Base-by-base conservation (phyloP, 345 rosid species). In the Populus euphratica region DNA sequence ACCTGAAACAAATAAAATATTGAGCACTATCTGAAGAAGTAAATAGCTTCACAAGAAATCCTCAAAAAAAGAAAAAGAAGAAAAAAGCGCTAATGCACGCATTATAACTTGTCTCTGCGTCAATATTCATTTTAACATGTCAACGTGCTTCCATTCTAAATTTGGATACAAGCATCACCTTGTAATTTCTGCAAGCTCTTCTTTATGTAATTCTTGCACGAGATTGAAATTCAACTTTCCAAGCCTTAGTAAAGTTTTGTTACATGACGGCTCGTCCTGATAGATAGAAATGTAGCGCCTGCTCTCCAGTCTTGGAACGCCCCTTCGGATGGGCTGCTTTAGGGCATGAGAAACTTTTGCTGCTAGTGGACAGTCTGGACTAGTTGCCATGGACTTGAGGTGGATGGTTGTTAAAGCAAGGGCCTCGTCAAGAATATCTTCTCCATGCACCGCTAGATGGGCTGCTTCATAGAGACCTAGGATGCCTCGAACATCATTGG, bases 201-300 rank as follows among this genome's bases (percentile, higher is more conserved):
- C 18, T 65, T 62, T 76, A 52, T 84, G 83, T 14, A 33, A 5
- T 17, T 69, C 36, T 62, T 84, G 84, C 36, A 83, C 23, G 2
- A 64, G 8, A 70, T 79, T 81, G 78, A 86, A 86, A 33, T 86
- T 86, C 13, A 86, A 23, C 78, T 84, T 86, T 12, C 85, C 85
- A 70, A 87, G 72, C 8, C 61, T 59, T 36, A 85, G 56, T 5
- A 87, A 43, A 25, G 33, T 18, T n/a, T 69, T 6, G 49, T 77
- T 77, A 20, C 56, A 70, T 0, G 78, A 54, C 7, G 39, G 10
- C 8, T 75, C 76, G 35, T 31, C 38, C 49, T 69, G 43, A 44
- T 85, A 84, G 43, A 69, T 16, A 7, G 75, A 16, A 16, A 85
- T 69, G 76, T 70, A 87, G 4, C 1, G 66, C 49, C 83, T 39